Evolutionary conservation across 2,329 filamentous ascomycete genomes (phyloP).

Genomic region (Venturia asperata): DNA sequence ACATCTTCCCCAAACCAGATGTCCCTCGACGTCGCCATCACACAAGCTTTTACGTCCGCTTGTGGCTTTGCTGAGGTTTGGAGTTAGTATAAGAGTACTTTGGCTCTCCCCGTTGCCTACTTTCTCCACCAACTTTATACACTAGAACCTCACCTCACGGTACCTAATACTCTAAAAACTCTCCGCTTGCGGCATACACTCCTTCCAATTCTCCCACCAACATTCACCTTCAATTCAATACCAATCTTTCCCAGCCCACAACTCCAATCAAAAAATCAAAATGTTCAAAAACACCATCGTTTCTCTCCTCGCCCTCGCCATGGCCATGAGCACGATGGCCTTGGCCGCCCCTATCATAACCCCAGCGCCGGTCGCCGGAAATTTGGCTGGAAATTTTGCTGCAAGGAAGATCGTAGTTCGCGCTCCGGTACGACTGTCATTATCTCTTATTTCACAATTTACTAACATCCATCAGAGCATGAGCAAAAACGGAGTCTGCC

Average conservation of each 20-base stretch:
- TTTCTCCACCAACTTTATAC: neutral
- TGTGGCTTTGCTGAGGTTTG: neutral
- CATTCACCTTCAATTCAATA: neutral
- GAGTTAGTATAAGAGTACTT: neutral
- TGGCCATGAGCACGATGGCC: too few relatives aligned
- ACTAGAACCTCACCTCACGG: conserved; percentile 14
- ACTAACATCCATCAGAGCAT: too few relatives aligned
- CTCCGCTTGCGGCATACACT: neutral
- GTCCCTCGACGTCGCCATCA: neutral
- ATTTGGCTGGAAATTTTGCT: neutral
- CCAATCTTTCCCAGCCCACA: too few relatives aligned
- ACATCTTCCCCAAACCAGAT: neutral
- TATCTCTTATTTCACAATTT: accelerated
- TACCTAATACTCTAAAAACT: conserved; percentile 3
- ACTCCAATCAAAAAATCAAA: neutral
- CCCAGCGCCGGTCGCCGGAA: neutral
- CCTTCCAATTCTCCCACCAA: neutral
- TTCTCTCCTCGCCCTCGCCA: neutral
- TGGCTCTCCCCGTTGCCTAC: neutral
- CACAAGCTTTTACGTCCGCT: neutral
- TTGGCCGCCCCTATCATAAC: conserved; percentile 12
- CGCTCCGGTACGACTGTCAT: neutral
- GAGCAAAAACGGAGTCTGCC: too few relatives aligned
- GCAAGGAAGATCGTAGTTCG: neutral
- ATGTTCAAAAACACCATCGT: conserved; percentile 6